These are phyloP conservation scores for Quercus phellos DNA, from an alignment of 331 rosid genomes.

Conservation along the genomic window DNA sequence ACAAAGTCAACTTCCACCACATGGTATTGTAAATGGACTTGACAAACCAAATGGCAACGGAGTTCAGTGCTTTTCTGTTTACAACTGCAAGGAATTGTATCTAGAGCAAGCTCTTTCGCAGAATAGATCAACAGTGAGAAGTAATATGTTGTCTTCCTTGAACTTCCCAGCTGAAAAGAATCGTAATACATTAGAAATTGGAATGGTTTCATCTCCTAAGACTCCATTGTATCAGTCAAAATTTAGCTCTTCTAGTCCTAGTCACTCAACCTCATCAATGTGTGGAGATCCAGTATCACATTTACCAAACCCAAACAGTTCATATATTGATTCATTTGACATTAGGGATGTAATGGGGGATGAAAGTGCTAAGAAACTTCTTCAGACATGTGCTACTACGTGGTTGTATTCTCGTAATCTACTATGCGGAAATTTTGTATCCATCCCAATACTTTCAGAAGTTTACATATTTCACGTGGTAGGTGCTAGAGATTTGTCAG, in stretches of 20 bases:
- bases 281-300: constrained; percentile 35
- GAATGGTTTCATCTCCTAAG: constrained; percentile 49
- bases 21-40: constrained; percentile 22
- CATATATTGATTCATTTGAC: constrained; percentile 36
- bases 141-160: constrained; percentile 20
- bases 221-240: constrained; percentile 56
- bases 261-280: constrained; percentile 40
- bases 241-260: constrained; percentile 28
- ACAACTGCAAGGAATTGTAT: constrained; percentile 60
- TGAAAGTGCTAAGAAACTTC: constrained; percentile 46
- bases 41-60: constrained; percentile 25
- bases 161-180: constrained; percentile 31
- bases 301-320: constrained; percentile 28
- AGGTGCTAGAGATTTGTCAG: constrained; percentile 39
- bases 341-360: constrained; percentile 49
- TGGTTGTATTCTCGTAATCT: constrained; percentile 61
- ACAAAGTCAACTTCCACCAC: constrained; percentile 27
- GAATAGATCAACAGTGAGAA: constrained; percentile 28
- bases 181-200: constrained; percentile 33
- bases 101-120: constrained; percentile 49
- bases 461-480: constrained; percentile 48
- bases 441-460: constrained; percentile 55
- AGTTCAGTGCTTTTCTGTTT: constrained; percentile 26
- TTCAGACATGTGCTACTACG: constrained; percentile 45
- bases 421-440: constrained; percentile 67